Base-by-base conservation (phyloP, 768 basidiomycete genomes). In the Kwoniella botswanensis region DNA sequence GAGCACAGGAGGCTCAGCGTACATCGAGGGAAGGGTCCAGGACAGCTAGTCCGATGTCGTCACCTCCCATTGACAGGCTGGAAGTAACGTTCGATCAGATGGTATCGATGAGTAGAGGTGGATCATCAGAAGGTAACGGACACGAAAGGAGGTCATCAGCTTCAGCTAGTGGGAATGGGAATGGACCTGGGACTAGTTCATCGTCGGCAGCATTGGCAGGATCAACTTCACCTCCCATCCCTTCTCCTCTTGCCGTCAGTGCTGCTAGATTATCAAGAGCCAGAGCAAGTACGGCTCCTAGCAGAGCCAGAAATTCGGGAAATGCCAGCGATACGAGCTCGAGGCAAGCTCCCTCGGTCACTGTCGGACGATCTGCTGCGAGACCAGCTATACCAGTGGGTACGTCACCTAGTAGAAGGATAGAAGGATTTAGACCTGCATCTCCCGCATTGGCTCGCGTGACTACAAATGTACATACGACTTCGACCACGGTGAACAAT, bases 171-270 rank as follows among this genome's bases (percentile, higher is more conserved):
- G 46, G 46, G 46, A 50, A 13, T 50, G 46, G 46, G 15, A 71
- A 9, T 22, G 22, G 0, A 3, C 35, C 35, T 35, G 35, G 35
- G 6, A 5, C 35, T 7, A 6, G 1, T 35, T 57, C 67, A 7
- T 21, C 63, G 3, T 11, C 43, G 26, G 42, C 57, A 21, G 44
- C 35, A 59, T 4, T 59, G 7, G 57, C 46, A 10, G 64, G 66
- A 43, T 64, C 70, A 4, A 71, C 70, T 24, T 71, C 70, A 26
- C 70, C 70, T n/a, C 70, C 70, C 11, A 56, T 72, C 7, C 60
- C 67, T 11, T 63, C 59, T 7, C 71, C 71, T 17, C 50, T 72
- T 18, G 65, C 70, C 3, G 41, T 68, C 12, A 56, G 64, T 21
- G 52, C 52, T 29, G 52, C 55, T 6, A 52, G 59, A 41, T 29